Percentiles rank a stretch among this genome's conserved stretches.
Conservation (phyloP, 2,329 filamentous ascomycete genomes). For the Anisogramma anomala region DNA sequence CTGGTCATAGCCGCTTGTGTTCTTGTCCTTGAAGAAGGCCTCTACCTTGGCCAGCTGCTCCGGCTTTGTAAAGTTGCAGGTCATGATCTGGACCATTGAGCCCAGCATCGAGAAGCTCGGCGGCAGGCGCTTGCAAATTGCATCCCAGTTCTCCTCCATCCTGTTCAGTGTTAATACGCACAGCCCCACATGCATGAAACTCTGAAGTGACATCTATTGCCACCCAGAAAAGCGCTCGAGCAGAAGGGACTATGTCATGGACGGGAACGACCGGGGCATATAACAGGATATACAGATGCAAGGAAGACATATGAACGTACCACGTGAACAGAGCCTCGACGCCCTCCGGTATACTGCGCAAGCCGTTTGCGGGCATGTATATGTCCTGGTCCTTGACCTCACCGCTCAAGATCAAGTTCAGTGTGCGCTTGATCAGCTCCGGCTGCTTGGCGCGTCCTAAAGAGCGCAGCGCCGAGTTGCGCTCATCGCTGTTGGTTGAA, state of each 20-base stretch:
- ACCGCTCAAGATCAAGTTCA: conserved; percentile 61
- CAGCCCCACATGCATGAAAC: background rate
- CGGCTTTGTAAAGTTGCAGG: conserved; percentile 64
- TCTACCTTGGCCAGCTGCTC: conserved; percentile 67
- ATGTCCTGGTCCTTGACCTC: conserved; percentile 92
- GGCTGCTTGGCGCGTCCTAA: conserved; percentile 70
- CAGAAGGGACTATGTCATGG: background rate
- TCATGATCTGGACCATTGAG: conserved; percentile 71
- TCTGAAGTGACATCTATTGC: background rate
- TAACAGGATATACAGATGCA: background rate
- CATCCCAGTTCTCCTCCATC: conserved; percentile 79
- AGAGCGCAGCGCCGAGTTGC: conserved; percentile 77
- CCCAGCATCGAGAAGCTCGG: conserved; percentile 81
- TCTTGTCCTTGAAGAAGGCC: conserved; percentile 69
- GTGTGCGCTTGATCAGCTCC: conserved; percentile 68
- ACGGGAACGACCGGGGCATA: background rate
- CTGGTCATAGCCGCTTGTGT: conserved; percentile 61
- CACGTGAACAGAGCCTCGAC: conserved; percentile 72
- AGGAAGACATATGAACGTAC: conserved; percentile 24
- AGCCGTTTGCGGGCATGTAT: conserved; percentile 72
- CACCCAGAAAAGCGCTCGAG: too few species aligned
- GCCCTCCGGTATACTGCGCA: conserved; percentile 66
- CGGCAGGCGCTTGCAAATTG: conserved; percentile 66
- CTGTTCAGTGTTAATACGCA: background rate
- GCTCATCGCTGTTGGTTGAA: conserved; percentile 71